Evolutionary conservation across 2,329 filamentous ascomycete genomes (phyloP), one percentile per base, ranked within the genome.

Genomic region (Escovopsis sp.): DNA sequence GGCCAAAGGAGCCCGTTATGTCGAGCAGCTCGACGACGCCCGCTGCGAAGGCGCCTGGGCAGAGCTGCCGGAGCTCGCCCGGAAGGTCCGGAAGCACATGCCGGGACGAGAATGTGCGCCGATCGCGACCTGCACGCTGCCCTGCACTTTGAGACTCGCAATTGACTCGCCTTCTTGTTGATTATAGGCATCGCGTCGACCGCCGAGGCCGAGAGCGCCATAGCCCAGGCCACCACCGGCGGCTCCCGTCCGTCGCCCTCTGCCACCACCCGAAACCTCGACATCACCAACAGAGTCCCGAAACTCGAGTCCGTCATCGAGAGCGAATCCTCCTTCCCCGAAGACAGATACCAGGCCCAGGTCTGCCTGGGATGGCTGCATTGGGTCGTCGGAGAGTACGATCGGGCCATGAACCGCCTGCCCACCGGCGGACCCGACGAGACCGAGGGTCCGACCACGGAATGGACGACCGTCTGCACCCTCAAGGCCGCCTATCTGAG

Each of bases 71-170:
- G 89, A 96, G 65, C 73, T 94, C 49, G 80, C 91, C 54, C 79
- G 89, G 59, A 98, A 98, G 65, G 75, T 96, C 55, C 83, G 82
- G 56, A 96, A 98, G 63, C 89, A 98, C 72, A 85, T 87, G 53
- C 82, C 87, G 35, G 76, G 84, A 47, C 77, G 85, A 61, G 75
- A 76, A 63, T 94, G 89, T 95, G 80, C 54, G 76, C 57, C 49
- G 44, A 41, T 36, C 41, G 26, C 19, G 8, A 32, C 28, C 11
- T 32, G 28, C 3, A 32, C 28, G 4, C 23, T 23, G 23, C 23
- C 23, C 23, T 32, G 28, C 28, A 32, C 28, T 32, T 32, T 1
- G 28, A 32, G 28, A 32, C 4, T 11, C 28, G 3, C 28, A 9
- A 32, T 32, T 32, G 28, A 32, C 28, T 6, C 28, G 28, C 28